Evolutionary conservation across 352 stramenopile species (phyloP), one percentile per base, ranked within the genome.

Genomic region (Thalassiosira ordinaria): DNA sequence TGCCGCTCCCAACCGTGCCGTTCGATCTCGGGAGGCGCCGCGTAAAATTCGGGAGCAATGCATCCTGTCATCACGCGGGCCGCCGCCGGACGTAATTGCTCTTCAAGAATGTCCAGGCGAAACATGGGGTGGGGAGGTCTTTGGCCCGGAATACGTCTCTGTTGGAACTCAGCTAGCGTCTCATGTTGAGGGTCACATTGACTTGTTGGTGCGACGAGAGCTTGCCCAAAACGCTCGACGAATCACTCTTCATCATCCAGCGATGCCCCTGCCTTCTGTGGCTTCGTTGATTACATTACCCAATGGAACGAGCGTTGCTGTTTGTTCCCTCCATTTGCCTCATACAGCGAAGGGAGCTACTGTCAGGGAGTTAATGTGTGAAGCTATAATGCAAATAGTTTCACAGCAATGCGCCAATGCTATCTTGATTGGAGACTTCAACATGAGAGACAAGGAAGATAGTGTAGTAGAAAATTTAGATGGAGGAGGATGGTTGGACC

Each of bases 341-440:
- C 69, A 60, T 24, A 75, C 64, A 49, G 68, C 61, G 56, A 46
- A 84, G 0, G 57, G 57, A 18, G 49, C 72, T 29, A 5, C 20
- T 6, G 47, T 22, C 7, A 61, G 76, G 56, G 18, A 47, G 22
- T 3, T 37, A 5, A 71, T 80, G 37, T 84, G 53, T n/a, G 20
- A 78, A 31, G 13, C 16, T 24, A 41, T 84, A 11, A 80, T 73
- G 68, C 13, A 62, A 35, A 39, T 47, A 9, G 27, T 83, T 9
- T 47, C 11, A 9, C 27, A 80, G 33, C 53, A 80, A 35, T 60
- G 44, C 29, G 14, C n/a, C 14, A 74, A 84, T 68, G 67, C 33
- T 44, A 71, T 84, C 9, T 51, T 80, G n/a, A 22, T 84, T 4
- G 76, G 76, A 16, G 76, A 84, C 51, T 74, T 76, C 24, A 84